Conservation (phyloP, 352 stramenopile genomes). For the Thalassiosira gravida region DNA sequence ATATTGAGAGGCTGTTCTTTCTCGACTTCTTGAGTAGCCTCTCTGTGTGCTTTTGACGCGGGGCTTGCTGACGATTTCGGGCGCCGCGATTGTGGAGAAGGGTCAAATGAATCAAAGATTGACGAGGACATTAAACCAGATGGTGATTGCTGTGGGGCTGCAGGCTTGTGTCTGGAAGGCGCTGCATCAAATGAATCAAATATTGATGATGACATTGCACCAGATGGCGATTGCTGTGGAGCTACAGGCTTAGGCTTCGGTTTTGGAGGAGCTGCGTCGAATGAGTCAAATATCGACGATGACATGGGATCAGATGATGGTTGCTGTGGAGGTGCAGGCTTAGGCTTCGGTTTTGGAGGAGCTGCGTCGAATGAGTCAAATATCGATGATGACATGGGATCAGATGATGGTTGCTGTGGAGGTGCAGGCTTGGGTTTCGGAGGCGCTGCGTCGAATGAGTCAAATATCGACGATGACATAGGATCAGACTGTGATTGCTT, state of each 20-base stretch:
- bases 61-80: constrained; percentile 2
- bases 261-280: constrained; percentile 44
- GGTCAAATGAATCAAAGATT: constrained; percentile 63
- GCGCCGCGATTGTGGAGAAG: constrained; percentile 20
- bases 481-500: constrained; percentile 14
- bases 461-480: constrained; percentile 73
- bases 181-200: constrained; percentile 69
- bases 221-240: constrained; percentile 13
- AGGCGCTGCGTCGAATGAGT: constrained; percentile 58
- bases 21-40: constrained; percentile 16
- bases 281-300: constrained; percentile 66
- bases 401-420: constrained; percentile 5
- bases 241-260: constrained; percentile 39
- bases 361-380: constrained; percentile 56
- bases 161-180: constrained; percentile 31
- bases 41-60: constrained; percentile 4
- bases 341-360: constrained; percentile 19
- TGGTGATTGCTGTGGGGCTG: constrained; percentile 3
- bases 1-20: constrained; percentile 48
- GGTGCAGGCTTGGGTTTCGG: constrained; percentile 31
- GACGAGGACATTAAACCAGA: constrained; percentile 40
- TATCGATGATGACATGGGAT: constrained; percentile 53
- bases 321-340: constrained; percentile 1
- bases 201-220: constrained; percentile 62
- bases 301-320: constrained; percentile 34